These are phyloP conservation scores for Cutaneotrichosporon sp. DNA, from an alignment of 1,284 basidiomycete genomes.

Conservation along the genomic window DNA sequence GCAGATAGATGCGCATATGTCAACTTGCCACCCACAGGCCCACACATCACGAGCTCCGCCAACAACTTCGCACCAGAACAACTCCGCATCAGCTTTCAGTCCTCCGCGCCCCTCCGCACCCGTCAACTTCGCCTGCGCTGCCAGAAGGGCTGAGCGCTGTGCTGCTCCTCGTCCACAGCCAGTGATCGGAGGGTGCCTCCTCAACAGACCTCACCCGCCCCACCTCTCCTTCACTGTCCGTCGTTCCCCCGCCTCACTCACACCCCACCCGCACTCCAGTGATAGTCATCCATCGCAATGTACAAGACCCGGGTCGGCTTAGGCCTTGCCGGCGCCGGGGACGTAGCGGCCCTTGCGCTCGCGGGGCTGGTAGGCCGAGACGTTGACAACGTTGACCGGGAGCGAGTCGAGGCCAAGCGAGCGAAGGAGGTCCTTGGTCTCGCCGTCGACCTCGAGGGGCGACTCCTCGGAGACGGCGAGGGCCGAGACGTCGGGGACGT, in stretches of 20 bases:
- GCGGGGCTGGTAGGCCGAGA: conserved; percentile 63
- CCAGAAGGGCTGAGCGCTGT: no score
- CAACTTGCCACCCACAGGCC: no score
- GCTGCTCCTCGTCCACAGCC: no score
- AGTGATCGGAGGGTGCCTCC: no score
- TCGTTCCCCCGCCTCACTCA: not conserved
- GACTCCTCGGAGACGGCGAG: conserved; percentile 71
- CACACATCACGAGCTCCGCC: no score
- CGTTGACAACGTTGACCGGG: conserved; percentile 68
- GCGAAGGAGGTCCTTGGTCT: conserved; percentile 90
- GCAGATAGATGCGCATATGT: no score
- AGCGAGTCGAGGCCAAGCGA: conserved; percentile 90
- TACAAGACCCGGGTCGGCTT: conserved; percentile 16
- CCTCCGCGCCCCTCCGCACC: no score
- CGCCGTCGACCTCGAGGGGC: conserved; percentile 81
- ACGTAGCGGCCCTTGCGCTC: conserved; percentile 80
- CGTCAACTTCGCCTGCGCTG: no score
- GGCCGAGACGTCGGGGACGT: conserved; percentile 93
- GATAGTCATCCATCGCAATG: conserved; percentile 24
- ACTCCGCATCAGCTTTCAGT: no score
- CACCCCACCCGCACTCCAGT: conserved; percentile 9
- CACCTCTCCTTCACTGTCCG: not conserved
- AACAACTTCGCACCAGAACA: no score
- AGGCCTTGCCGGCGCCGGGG: conserved; percentile 67
- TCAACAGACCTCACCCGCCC: conserved; percentile 7